Base-by-base conservation (phyloP, 805 yeast species). In the Maudiozyma saulgeensis region DNA sequence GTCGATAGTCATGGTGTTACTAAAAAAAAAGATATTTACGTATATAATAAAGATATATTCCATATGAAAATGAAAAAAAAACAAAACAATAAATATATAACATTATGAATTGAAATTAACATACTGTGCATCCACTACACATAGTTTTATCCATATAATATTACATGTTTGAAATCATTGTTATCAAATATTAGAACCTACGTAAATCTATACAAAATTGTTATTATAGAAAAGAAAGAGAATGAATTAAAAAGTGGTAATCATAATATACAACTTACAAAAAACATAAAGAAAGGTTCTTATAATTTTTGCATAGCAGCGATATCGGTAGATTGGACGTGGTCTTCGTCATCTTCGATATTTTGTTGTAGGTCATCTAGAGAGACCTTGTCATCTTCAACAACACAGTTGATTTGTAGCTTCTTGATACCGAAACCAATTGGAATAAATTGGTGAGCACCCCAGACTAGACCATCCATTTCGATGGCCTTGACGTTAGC, bases 351-450 rank as follows among this genome's bases (percentile, higher is more conserved):
- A 69, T 83, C 97, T 71, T 78, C 83, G 61, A 81, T 78, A 53
- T 66, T 66, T 58, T 74, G 75, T 76, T 86, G 91, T 70, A 93
- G 84, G 50, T 86, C 97, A 62, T 87, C 96, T 66, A 89, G 67
- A 57, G 97, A 87, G 60, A 93, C 96, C 82, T 83, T 84, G 63
- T 80, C 95, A 76, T 93, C 99, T 82, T 93, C 98, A 63, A 93
- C 84, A 70, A 93, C 99, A 77, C 85, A 76, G 90, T 90, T 91
- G 76, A 93, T 87, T 81, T 93, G 99, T 73, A 93, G 83, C 82
- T 93, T 93, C 86, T 87, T 87, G 81, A 93, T 91, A 83, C 99
- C 99, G 84, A 80, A 93, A 75, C 99, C 99, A 68, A 93, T 95
- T 70, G 96, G 93, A 64, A 93, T 79, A 78, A 82, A 89, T 77